phyloP scores from a whole-genome alignment of 208 protist genomes.

The Phytomonas francai region DNA sequence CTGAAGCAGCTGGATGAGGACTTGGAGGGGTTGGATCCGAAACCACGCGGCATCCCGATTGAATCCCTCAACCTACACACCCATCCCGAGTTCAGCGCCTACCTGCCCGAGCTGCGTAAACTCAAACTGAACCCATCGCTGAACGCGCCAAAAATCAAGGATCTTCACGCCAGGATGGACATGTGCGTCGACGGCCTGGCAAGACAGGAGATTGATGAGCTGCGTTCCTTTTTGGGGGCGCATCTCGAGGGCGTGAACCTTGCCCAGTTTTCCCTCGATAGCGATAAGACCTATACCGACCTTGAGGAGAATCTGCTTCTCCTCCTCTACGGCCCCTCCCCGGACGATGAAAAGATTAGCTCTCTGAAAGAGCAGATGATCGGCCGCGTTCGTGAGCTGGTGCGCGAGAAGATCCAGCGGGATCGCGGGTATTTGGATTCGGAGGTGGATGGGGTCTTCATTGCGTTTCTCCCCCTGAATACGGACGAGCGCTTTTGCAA shows the following conservation, averaged over 20 bases:
- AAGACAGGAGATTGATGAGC: slow-evolving; percentile 37
- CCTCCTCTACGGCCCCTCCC: slow-evolving; percentile 32
- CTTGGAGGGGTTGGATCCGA: slow-evolving; percentile 38
- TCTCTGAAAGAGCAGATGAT: slow-evolving; percentile 52
- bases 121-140: slow-evolving; percentile 37
- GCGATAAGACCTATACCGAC: slow-evolving; percentile 47
- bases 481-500: slow-evolving; percentile 39
- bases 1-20: slow-evolving; percentile 44
- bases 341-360: slow-evolving; percentile 33
- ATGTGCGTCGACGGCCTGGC: slow-evolving; percentile 40
- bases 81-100: slow-evolving; percentile 43
- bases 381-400: slow-evolving; percentile 52
- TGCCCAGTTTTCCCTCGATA: slow-evolving; percentile 46
- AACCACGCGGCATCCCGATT: slow-evolving; percentile 53
- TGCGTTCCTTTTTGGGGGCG: slow-evolving; percentile 51
- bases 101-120: slow-evolving; percentile 51
- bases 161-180: slow-evolving; percentile 41
- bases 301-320: slow-evolving; percentile 55
- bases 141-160: slow-evolving; percentile 25
- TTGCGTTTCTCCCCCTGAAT: slow-evolving; percentile 44
- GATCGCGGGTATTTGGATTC: slow-evolving; percentile 66
- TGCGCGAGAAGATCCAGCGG: slow-evolving; percentile 40
- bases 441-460: slow-evolving; percentile 64
- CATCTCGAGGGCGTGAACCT: slow-evolving; percentile 65
- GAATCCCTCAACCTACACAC: slow-evolving; percentile 45